phyloP scores from a whole-genome alignment of 2,329 filamentous ascomycete species.

The Alternaria postmessia region DNA sequence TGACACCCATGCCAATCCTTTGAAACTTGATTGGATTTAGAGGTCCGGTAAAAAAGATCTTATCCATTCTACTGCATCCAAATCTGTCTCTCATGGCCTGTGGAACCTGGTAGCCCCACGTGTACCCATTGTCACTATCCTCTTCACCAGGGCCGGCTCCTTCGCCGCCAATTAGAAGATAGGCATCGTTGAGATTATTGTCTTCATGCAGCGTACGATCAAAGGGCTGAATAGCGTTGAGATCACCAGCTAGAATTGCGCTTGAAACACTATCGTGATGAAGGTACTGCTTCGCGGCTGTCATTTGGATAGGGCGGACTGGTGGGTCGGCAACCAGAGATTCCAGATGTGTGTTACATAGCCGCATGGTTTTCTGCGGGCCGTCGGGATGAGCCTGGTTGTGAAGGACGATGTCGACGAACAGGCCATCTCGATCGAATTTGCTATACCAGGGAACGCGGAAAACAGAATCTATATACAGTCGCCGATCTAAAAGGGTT shows the following conservation, averaged over 20 bases:
- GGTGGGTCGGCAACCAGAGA: slow-evolving; percentile 61
- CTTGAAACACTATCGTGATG: slow-evolving; percentile 50
- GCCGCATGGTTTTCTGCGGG: slow-evolving; percentile 47
- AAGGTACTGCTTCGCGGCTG: slow-evolving; percentile 56
- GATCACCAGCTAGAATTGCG: slow-evolving; percentile 62
- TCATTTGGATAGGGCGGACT: slow-evolving; percentile 59
- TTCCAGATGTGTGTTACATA: slow-evolving; percentile 68
- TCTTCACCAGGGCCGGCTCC: slow-evolving; percentile 40
- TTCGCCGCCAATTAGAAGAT: slow-evolving; percentile 59
- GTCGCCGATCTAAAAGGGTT: slow-evolving; percentile 59
- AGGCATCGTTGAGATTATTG: slow-evolving; percentile 62
- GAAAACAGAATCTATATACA: slow-evolving; percentile 58
- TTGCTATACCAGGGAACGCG: slow-evolving; percentile 60
- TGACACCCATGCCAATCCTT: slow-evolving; percentile 59
- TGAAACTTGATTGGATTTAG: slow-evolving; percentile 50
- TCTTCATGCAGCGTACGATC: slow-evolving; percentile 59
- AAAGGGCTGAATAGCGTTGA: slow-evolving; percentile 66
- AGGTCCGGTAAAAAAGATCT: slow-evolving; percentile 58
- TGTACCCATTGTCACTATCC: slow-evolving; percentile 61
- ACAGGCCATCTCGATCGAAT: slow-evolving; percentile 64
- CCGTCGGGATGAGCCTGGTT: background rate
- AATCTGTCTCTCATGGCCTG: slow-evolving; percentile 52
- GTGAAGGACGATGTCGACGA: slow-evolving; percentile 58
- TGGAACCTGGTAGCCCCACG: slow-evolving; percentile 62
- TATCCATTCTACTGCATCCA: slow-evolving; percentile 64